Evolutionary conservation across 768 basidiomycete genomes (phyloP).

Genomic region (Cystobasidium onofrii): DNA sequence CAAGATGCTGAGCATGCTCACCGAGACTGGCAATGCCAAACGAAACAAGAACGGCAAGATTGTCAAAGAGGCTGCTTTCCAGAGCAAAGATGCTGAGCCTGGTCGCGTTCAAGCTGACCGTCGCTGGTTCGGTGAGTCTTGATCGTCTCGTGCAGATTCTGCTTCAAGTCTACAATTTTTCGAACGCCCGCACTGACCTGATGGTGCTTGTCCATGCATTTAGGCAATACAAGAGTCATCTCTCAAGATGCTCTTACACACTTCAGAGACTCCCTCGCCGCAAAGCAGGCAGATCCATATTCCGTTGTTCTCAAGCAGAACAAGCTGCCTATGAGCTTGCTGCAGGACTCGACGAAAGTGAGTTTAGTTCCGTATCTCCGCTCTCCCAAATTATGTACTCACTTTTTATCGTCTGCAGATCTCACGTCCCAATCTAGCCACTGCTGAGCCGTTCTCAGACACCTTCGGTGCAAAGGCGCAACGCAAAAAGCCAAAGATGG

Average conservation of each 20-base stretch:
- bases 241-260: constrained; percentile 93
- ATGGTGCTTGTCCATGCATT: not conserved
- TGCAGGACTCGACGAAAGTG: constrained; percentile 72
- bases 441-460: constrained; percentile 86
- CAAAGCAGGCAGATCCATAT: constrained; percentile 86
- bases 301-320: constrained; percentile 86
- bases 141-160: not conserved
- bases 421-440: constrained; percentile 83
- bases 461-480: constrained; percentile 96
- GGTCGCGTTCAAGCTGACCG: constrained; percentile 91
- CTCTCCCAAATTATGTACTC: not conserved
- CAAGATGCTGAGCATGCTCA: constrained; percentile 78
- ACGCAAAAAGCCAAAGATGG: constrained; percentile 75
- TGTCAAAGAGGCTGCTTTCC: constrained; percentile 84
- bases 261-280: constrained; percentile 77
- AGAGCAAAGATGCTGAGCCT: constrained; percentile 83
- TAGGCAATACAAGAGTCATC: constrained; percentile 97
- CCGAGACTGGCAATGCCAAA: constrained; percentile 64
- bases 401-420: constrained; percentile 18
- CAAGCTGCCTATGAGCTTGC: constrained; percentile 91
- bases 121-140: constrained; percentile 81
- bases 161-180: constrained; percentile 20
- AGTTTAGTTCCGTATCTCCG: constrained; percentile 45
- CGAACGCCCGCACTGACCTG: constrained; percentile 6
- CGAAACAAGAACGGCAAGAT: constrained; percentile 87